Conservation (phyloP, 2,329 filamentous ascomycete species). For the Scytalidium sp. region DNA sequence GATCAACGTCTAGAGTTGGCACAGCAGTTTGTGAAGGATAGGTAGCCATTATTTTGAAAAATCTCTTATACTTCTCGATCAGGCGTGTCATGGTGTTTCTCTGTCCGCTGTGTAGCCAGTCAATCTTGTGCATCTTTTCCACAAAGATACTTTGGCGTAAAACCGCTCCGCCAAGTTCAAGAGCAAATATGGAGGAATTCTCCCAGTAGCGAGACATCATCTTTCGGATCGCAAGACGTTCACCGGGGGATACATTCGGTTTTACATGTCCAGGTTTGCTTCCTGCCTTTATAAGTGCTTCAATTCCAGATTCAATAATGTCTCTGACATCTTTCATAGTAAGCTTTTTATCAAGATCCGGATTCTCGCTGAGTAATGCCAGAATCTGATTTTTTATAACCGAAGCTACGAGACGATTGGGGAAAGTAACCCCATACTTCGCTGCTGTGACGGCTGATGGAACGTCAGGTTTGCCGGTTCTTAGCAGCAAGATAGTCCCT, state of each 20-base stretch:
- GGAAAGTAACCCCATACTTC: constrained; percentile 42
- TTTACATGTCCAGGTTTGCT: constrained; percentile 22
- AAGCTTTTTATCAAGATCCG: constrained; percentile 21
- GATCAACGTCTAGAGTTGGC: constrained; percentile 71
- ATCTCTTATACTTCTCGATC: constrained; percentile 62
- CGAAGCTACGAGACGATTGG: constrained; percentile 53
- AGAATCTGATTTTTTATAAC: constrained; percentile 41
- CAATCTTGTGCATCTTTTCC: constrained; percentile 72
- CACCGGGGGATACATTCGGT: constrained; percentile 20
- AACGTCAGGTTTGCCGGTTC: constrained; percentile 47
- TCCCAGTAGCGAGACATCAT: constrained; percentile 73
- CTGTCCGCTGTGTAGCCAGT: constrained; percentile 72
- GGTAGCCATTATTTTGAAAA: constrained; percentile 56
- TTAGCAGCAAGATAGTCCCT: constrained; percentile 60
- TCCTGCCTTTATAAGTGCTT: constrained; percentile 39
- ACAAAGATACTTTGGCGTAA: constrained; percentile 64
- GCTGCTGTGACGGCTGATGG: constrained; percentile 18
- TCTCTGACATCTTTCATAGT: constrained; percentile 50
- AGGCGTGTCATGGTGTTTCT: constrained; percentile 62
- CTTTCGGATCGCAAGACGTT: constrained; percentile 50
- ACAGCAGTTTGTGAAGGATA: constrained; percentile 51
- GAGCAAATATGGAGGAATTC: constrained; percentile 60
- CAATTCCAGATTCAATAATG: constrained; percentile 48
- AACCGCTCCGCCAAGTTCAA: constrained; percentile 64
- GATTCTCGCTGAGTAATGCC: constrained; percentile 31